These are phyloP conservation scores for Pythium chondricola DNA, from an alignment of 352 stramenopile genomes.

Conservation along the genomic window DNA sequence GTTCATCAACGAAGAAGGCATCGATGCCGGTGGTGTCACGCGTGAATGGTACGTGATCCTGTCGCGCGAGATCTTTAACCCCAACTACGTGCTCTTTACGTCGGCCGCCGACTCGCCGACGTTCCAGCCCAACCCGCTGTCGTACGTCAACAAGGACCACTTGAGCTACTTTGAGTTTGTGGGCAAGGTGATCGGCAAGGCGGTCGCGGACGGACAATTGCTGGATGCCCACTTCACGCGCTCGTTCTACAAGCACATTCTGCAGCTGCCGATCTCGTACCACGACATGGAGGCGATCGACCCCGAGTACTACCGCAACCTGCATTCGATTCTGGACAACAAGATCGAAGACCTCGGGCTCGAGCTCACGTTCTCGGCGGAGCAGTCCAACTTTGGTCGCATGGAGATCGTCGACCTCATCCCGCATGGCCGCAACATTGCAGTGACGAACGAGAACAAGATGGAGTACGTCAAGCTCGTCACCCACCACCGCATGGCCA, in stretches of 20 bases:
- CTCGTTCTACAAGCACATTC: conserved; percentile 98
- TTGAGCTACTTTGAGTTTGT: conserved; percentile 99
- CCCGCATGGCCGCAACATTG: conserved; percentile 78
- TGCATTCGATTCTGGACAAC: conserved; percentile 89
- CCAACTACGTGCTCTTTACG: conserved; percentile 99
- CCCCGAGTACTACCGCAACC: conserved; percentile 93
- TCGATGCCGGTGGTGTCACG: conserved; percentile 98
- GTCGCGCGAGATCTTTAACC: conserved; percentile 99
- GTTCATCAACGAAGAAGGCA: conserved; percentile 97
- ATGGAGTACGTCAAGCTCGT: conserved; percentile 93
- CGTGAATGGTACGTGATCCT: conserved; percentile 99
- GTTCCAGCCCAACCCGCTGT: conserved; percentile 99
- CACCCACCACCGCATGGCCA: conserved; percentile 99
- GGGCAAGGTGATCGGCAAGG: conserved; percentile 98
- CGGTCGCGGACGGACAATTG: conserved; percentile 96
- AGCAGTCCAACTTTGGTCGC: conserved; percentile 88
- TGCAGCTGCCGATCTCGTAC: conserved; percentile 96
- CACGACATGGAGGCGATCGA: conserved; percentile 99
- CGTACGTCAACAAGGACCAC: conserved; percentile 98
- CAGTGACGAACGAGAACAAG: conserved; percentile 92
- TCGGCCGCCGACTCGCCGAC: conserved; percentile 97
- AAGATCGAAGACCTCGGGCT: conserved; percentile 79
- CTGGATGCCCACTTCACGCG: conserved; percentile 98
- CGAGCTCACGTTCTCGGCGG: conserved; percentile 91
- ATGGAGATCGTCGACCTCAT: conserved; percentile 87